Evolutionary conservation across 2,329 filamentous ascomycete species (phyloP).

Genomic region (Pseudophaeomoniella oleicola): DNA sequence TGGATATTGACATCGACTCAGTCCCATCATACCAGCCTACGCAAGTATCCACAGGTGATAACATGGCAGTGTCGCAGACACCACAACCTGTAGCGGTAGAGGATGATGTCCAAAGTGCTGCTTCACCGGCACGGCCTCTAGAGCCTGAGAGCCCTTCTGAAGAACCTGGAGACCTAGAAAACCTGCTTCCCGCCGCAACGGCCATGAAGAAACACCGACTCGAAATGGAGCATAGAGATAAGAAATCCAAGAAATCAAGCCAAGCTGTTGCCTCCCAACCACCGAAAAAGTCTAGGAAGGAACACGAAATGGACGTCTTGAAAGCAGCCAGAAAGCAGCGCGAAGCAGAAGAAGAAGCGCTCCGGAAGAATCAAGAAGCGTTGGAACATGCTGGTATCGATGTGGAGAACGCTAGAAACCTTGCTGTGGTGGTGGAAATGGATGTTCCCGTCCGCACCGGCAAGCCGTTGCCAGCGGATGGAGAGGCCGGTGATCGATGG

Average conservation of each 20-base stretch:
- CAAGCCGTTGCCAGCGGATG: slow-evolving; percentile 18
- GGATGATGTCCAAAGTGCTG: not conserved
- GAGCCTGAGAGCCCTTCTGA: slow-evolving; percentile 10
- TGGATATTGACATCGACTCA: slow-evolving; percentile 27
- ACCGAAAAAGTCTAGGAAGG: slow-evolving; percentile 9
- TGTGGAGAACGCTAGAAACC: slow-evolving; percentile 54
- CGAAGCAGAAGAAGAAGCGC: slow-evolving; percentile 37
- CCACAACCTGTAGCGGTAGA: not conserved
- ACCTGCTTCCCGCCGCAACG: slow-evolving; percentile 63
- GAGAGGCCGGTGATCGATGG: slow-evolving; percentile 51
- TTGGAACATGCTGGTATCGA: slow-evolving; percentile 49
- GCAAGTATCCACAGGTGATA: not conserved
- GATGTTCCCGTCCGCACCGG: slow-evolving; percentile 34
- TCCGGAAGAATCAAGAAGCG: slow-evolving; percentile 41
- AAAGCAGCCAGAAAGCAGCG: slow-evolving; percentile 43
- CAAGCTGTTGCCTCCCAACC: slow-evolving; percentile 6
- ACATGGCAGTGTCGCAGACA: not conserved
- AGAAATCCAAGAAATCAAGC: slow-evolving; percentile 10
- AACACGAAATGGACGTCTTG: slow-evolving; percentile 53
- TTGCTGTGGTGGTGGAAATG: slow-evolving; percentile 67
- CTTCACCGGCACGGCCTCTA: not conserved
- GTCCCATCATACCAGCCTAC: slow-evolving; percentile 19
- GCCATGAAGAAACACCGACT: slow-evolving; percentile 66
- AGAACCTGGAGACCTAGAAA: slow-evolving; percentile 44
- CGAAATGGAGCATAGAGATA: slow-evolving; percentile 38